These are phyloP conservation scores for Fusarium penzigii DNA, from an alignment of 2,329 filamentous ascomycete genomes.

Conservation along the genomic window DNA sequence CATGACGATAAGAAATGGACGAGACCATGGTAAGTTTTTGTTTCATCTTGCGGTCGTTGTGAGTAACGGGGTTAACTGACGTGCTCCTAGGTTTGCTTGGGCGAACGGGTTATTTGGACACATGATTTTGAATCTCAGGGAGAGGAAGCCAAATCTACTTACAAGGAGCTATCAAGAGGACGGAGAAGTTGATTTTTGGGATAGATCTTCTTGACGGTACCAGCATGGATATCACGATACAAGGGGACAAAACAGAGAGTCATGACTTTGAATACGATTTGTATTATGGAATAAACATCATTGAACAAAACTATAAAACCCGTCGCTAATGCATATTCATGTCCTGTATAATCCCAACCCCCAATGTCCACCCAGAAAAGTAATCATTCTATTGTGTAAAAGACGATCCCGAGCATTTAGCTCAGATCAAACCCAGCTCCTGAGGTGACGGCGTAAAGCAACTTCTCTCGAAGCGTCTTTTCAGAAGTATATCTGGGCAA, in stretches of 20 bases:
- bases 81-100: conserved; percentile 73
- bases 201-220: neutral
- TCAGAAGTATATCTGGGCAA: conserved; percentile 77
- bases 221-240: neutral
- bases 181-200: conserved; percentile 1
- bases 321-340: neutral
- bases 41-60: too few species aligned
- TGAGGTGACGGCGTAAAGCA: conserved; percentile 86
- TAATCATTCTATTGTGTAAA: too few species aligned
- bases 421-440: conserved; percentile 91
- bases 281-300: too few species aligned
- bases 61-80: neutral
- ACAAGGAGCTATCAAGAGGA: conserved; percentile 47
- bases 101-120: conserved; percentile 87
- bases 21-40: conserved; percentile 35
- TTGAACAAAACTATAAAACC: neutral
- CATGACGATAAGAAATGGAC: conserved; percentile 35
- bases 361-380: too few species aligned
- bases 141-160: conserved; percentile 69
- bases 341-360: neutral
- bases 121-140: conserved; percentile 73
- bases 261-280: neutral
- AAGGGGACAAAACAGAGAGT: neutral
- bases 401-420: conserved; percentile 34
- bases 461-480: conserved; percentile 69